Evolutionary conservation across 257 asterid species (phyloP), one percentile per base, ranked within the genome.

Genomic region (Leptodermis oblonga): DNA sequence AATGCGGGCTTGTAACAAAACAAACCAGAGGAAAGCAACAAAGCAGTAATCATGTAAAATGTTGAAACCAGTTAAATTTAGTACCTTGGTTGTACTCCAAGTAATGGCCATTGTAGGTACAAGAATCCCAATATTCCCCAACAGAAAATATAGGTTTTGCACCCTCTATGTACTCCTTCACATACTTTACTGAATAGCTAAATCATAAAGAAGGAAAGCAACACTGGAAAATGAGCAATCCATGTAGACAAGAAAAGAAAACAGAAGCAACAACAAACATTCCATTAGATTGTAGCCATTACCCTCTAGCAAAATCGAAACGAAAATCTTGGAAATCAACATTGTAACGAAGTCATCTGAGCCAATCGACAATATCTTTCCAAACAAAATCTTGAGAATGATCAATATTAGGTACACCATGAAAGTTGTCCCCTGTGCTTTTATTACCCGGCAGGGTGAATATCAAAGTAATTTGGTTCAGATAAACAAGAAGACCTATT

Each of bases 261-360:
- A 17, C 7, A 14, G 8, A 10, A 37, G 52, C 45, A 23, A 69
- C 51, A 51, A 0, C 43, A 14, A 6, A 5, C 37, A 37, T 18
- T n/a, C 7, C 5, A 31, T 14, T 4, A n/a, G n/a, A 46, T 34
- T 31, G 31, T 12, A 64, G 14, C 14, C 41, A 5, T 52, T 88
- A 93, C 98, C 98, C 99, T 88, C 76, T 81, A 7, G 95, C 95
- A 77, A 93, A 93, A 85, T 93, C 97, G 71, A 93, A 93, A 48
- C 99, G 97, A 69, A 90, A 90, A 82, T 93, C 99, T 83, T 93
- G 96, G 87, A 93, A 93, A 73, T 96, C 99, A 54, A 85, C 74
- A 69, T 81, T 56, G 54, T 84, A 69, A 2, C 88, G 85, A 62
- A 93, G 79, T 97, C 99, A 93, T 36, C 68, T 77, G 34, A 90